Evolutionary conservation across 345 rosid species (phyloP).

Genomic region (Boechera divaricarpa): DNA sequence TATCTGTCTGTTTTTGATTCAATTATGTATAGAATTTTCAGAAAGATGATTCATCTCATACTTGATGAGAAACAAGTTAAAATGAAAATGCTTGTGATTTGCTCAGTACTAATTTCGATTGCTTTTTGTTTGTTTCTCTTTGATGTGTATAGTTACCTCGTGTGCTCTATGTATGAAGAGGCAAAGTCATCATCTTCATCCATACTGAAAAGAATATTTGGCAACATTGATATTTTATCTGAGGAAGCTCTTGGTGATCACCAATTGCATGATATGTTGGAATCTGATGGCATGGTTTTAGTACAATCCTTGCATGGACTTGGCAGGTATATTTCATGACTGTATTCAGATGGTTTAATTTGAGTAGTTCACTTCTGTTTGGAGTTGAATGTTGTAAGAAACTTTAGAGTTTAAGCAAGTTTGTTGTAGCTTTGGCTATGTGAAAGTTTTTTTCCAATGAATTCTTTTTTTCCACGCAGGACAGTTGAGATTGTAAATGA

Average conservation of each 20-base stretch:
- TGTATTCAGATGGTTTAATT: neutral
- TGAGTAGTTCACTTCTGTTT: neutral
- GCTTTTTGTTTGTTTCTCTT: neutral
- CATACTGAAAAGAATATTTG: conserved; percentile 46
- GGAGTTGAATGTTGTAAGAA: conserved; percentile 14
- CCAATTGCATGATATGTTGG: conserved; percentile 56
- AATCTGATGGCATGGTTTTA: conserved; percentile 80
- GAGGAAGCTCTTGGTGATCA: conserved; percentile 37
- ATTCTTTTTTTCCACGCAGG: conserved; percentile 51
- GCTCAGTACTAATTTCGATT: neutral
- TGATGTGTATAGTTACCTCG: conserved; percentile 59
- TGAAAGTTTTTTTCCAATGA: neutral
- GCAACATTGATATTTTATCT: conserved; percentile 17
- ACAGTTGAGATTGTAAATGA: conserved; percentile 60
- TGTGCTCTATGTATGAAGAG: conserved; percentile 77
- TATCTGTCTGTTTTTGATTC: conserved; percentile 18
- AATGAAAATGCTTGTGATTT: neutral
- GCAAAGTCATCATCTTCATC: conserved; percentile 71
- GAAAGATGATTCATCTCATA: neutral
- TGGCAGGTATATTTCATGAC: conserved; percentile 54
- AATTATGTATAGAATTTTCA: neutral
- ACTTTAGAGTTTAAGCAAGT: neutral
- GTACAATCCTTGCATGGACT: conserved; percentile 77
- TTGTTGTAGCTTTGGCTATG: conserved; percentile 25
- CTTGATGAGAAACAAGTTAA: neutral